Percentiles rank a stretch among this genome's conserved stretches.
These are phyloP conservation scores for Chrysosphaeria jannelii DNA, from an alignment of 2,329 filamentous ascomycete species.

Conservation along the genomic window DNA sequence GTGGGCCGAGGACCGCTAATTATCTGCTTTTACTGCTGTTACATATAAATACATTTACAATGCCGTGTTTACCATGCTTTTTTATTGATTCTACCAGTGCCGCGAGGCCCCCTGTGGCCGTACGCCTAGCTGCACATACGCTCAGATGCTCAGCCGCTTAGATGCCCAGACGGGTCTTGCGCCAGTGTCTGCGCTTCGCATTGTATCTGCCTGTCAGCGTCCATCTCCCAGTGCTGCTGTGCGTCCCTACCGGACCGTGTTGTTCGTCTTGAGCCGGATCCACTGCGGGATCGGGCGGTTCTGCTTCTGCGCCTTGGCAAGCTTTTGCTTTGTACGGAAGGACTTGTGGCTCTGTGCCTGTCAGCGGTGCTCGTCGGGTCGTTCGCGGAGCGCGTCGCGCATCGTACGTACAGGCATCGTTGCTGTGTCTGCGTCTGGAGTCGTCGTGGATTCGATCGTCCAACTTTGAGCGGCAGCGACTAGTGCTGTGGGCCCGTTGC, in stretches of 20 bases:
- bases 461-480: too few species aligned
- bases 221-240: not conserved
- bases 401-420: too few species aligned
- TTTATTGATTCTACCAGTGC: too few species aligned
- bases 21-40: not conserved
- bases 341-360: conserved; percentile 99
- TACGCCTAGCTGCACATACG: too few species aligned
- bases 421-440: too few species aligned
- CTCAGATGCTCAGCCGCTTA: conserved; percentile 31
- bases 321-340: conserved; percentile 99
- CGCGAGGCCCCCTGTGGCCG: too few species aligned
- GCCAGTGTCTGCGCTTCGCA: conserved; percentile 98
- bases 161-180: conserved; percentile 98
- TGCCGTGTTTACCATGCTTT: too few species aligned
- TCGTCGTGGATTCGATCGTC: conserved; percentile 1
- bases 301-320: conserved; percentile 99
- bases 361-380: too few species aligned
- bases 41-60: not conserved
- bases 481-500: too few species aligned
- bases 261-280: conserved; percentile 93
- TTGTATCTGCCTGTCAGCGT: conserved; percentile 47
- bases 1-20: conserved; percentile 66
- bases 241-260: conserved; percentile 75
- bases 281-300: conserved; percentile 99
- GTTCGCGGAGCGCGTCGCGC: too few species aligned